Percentiles rank a stretch among this genome's conserved stretches.
These are phyloP conservation scores for Vitis vinifera DNA, from an alignment of 164 flowering plant species.

Conservation along the genomic window DNA sequence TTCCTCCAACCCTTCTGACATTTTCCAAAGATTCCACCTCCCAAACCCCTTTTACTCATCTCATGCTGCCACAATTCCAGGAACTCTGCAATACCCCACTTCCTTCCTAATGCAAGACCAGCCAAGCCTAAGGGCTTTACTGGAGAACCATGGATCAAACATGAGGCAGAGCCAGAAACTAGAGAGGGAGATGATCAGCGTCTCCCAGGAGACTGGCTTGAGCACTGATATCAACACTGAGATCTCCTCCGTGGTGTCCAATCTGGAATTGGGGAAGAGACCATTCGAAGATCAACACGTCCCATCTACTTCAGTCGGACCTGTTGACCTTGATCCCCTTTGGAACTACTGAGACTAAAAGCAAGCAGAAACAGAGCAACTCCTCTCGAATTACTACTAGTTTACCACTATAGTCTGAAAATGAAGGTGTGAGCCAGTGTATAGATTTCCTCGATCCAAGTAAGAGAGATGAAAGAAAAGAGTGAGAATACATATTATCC, in stretches of 20 bases:
- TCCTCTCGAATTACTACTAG: too few relatives aligned
- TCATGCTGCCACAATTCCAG: slow-evolving; percentile 21
- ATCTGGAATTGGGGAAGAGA: slow-evolving; percentile 48
- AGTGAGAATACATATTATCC: slow-evolving; percentile 2
- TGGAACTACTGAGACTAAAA: slow-evolving; percentile 51
- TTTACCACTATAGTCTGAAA: slow-evolving; percentile 8
- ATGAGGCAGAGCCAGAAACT: slow-evolving; percentile 42
- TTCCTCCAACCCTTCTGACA: slow-evolving; percentile 19
- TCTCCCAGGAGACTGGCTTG: slow-evolving; percentile 62
- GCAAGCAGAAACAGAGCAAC: neutral
- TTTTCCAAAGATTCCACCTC: slow-evolving; percentile 23
- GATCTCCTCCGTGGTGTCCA: slow-evolving; percentile 57
- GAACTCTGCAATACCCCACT: slow-evolving; percentile 33
- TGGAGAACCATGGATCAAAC: slow-evolving; percentile 40
- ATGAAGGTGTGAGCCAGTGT: slow-evolving; percentile 15
- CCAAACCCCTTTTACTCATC: slow-evolving; percentile 32
- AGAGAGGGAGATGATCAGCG: slow-evolving; percentile 54
- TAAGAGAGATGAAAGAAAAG: neutral
- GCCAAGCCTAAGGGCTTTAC: slow-evolving; percentile 40
- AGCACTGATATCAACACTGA: slow-evolving; percentile 61
- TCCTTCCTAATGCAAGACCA: slow-evolving; percentile 47
- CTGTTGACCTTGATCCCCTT: slow-evolving; percentile 50
- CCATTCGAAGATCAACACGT: slow-evolving; percentile 44
- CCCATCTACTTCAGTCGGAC: slow-evolving; percentile 48
- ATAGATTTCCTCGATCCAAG: slow-evolving; percentile 16